Evolutionary conservation across 352 stramenopile species (phyloP).

Genomic region (Globisporangium acanthophoron): DNA sequence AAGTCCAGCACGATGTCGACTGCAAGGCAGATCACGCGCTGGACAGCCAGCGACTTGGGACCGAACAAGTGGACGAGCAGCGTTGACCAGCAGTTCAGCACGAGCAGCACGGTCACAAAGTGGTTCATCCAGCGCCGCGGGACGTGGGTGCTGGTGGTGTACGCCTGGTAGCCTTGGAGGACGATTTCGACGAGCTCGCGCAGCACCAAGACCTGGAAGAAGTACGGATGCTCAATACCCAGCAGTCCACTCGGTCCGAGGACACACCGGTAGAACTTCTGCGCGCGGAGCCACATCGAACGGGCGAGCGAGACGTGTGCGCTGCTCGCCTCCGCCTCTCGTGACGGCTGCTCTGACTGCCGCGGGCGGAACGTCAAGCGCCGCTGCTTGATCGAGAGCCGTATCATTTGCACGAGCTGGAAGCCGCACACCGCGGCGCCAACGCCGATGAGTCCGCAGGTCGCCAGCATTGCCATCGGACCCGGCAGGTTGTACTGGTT

Average conservation of each 20-base stretch:
- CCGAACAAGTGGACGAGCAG: slow-evolving; percentile 14
- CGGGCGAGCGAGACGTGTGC: background rate
- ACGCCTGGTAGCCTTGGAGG: slow-evolving; percentile 24
- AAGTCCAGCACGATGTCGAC: slow-evolving; percentile 24
- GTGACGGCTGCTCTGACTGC: background rate
- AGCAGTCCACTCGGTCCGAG: slow-evolving; percentile 5
- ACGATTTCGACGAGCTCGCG: slow-evolving; percentile 21
- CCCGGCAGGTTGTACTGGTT: slow-evolving; percentile 7
- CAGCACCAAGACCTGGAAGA: slow-evolving; percentile 14
- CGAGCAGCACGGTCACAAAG: slow-evolving; percentile 17
- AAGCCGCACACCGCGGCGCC: background rate
- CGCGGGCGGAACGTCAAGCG: slow-evolving; percentile 2
- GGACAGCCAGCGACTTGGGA: slow-evolving; percentile 12
- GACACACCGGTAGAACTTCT: background rate
- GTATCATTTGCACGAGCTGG: slow-evolving; percentile 4
- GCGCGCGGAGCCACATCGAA: background rate
- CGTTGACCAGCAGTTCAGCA: slow-evolving; percentile 18
- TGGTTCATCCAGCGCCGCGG: slow-evolving; percentile 29
- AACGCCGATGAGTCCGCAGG: slow-evolving; percentile 1
- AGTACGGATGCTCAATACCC: slow-evolving; percentile 10
- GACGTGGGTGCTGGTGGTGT: slow-evolving; percentile 19
- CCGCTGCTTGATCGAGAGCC: background rate
- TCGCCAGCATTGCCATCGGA: background rate
- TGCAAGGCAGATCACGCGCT: slow-evolving; percentile 19
- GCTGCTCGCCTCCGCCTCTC: background rate